Evolutionary conservation across 1,284 basidiomycete species (phyloP), one percentile per base, ranked within the genome.

Genomic region (Ustanciosporium gigantosporum): DNA sequence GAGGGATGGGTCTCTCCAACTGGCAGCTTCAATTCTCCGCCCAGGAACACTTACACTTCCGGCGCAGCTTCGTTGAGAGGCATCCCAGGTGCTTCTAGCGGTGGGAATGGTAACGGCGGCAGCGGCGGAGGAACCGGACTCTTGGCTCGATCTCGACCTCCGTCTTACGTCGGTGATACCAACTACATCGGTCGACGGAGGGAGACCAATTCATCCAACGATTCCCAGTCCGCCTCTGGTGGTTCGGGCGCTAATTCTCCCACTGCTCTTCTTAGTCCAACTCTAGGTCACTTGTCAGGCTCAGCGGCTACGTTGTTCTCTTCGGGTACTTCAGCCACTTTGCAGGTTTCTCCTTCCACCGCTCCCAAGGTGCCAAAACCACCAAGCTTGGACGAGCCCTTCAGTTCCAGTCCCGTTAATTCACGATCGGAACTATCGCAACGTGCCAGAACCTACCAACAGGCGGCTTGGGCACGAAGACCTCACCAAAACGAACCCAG

Each of bases 391-490:
- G 59, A 62, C 19, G 59, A 52, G 31, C 59, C 59, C 3, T 57
- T 62, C 52, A 56, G 59, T 22, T 48, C 45, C 23, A 56, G 52
- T 19, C 59, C 52, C 5, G 41, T 48, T 7, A 47, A 62, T 21
- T 15, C 37, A 4, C 24, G 47, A 5, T 25, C 47, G 0, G 52
- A 62, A 31, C 42, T 62, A 3, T 36, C 44, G 16, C 46, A 47
- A 36, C 52, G 50, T 19, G 41, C 48, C 11, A 37, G 59, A 15
- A 43, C 45, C 6, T 48, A 62, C 36, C 45, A 39, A 5, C 37
- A 36, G 14, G 35, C 35, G 5, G n/a, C n/a, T n/a, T n/a, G n/a
- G n/a, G n/a, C n/a, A n/a, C n/a, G n/a, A n/a, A n/a, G n/a, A n/a
- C n/a, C n/a, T n/a, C n/a, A n/a, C n/a, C n/a, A n/a, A n/a, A n/a